Percentiles rank a stretch among this genome's conserved stretches.
These are phyloP conservation scores for Zopfia rhizophila DNA, from an alignment of 2,329 filamentous ascomycete genomes.

Conservation along the genomic window DNA sequence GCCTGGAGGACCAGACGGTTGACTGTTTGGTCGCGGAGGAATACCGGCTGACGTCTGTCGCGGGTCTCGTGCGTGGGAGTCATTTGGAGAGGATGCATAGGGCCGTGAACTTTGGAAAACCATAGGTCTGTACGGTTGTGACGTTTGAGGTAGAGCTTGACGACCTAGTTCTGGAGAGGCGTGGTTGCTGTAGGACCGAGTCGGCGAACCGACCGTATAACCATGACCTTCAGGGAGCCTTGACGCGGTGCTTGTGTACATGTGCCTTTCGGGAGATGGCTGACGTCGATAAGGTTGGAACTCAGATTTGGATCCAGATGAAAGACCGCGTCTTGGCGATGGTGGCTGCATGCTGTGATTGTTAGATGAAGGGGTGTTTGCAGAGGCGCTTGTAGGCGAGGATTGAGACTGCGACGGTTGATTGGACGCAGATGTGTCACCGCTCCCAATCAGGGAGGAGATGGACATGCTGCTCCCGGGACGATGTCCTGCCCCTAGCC, in stretches of 20 bases:
- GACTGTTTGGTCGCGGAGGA: constrained; percentile 53
- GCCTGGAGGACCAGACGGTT: constrained; percentile 45
- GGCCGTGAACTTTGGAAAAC: constrained; percentile 41
- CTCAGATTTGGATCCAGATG: constrained; percentile 44
- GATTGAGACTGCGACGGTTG: constrained; percentile 55
- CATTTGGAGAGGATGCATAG: constrained; percentile 43
- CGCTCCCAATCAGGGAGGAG: constrained; percentile 73
- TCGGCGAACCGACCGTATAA: constrained; percentile 44
- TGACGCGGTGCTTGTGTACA: constrained; percentile 35
- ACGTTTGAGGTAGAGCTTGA: constrained; percentile 40
- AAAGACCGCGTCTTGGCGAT: constrained; percentile 52
- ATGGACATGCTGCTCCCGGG: constrained; percentile 77
- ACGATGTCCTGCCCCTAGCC: constrained; percentile 62
- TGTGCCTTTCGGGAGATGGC: constrained; percentile 50
- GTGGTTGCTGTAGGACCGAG: constrained; percentile 45
- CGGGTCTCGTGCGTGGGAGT: constrained; percentile 33
- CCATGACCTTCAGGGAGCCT: constrained; percentile 38
- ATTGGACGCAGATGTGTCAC: constrained; percentile 56
- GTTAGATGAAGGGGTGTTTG: constrained; percentile 49
- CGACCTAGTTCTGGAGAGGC: constrained; percentile 49
- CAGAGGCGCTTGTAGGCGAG: constrained; percentile 53
- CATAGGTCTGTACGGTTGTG: constrained; percentile 47
- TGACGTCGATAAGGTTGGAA: constrained; percentile 49
- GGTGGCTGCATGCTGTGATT: constrained; percentile 59
- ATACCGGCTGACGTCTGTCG: constrained; percentile 37